Evolutionary conservation across 164 flowering plant genomes (phyloP), one percentile per base, ranked within the genome.

Genomic region (Magnolia sinica): DNA sequence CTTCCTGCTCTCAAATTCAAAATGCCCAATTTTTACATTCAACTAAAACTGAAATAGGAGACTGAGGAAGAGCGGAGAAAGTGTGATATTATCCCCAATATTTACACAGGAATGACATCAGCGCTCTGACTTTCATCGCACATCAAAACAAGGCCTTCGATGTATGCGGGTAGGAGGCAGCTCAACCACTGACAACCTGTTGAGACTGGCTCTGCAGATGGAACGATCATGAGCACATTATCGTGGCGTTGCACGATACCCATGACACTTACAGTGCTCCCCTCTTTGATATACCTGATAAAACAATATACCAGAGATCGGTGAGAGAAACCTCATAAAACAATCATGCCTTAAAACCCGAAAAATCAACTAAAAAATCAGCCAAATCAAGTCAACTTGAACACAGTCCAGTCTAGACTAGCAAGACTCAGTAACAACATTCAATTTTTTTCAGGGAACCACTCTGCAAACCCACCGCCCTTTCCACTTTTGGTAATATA

Each of bases 261-360:
- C 97, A 94, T 91, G 63, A 96, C 94, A 75, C 96, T 94, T 18
- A 94, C 94, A 0, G 98, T 92, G 83, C 90, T 96, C 69, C 99
- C 99, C 84, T 96, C 98, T 83, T 96, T 92, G 31, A 96, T 87
- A 81, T 88, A 91, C 81, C 98, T 96, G 91, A 68, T 18, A 71
- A 37, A 3, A 72, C 31, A 68, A 70, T 7, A 31, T 45, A 70
- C n/a, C 7, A 45, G 31, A 23, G 23, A 68, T 4, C n/a, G 18
- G 50, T 18, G 16, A 8, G 18, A 24, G 23, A 7, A 45, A 55
- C 61, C 61, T 55, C 18, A 16, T 55, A 55, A 55, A 55, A 11
- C 61, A 16, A 10, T 10, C 61, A 55, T 55, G 61, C 18, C 13
- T 10, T 16, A 55, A 55, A 55, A 55, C 61, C 61, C 18, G 61